These are phyloP conservation scores for Scedosporium boydii DNA, from an alignment of 2,329 filamentous ascomycete species.

Conservation along the genomic window DNA sequence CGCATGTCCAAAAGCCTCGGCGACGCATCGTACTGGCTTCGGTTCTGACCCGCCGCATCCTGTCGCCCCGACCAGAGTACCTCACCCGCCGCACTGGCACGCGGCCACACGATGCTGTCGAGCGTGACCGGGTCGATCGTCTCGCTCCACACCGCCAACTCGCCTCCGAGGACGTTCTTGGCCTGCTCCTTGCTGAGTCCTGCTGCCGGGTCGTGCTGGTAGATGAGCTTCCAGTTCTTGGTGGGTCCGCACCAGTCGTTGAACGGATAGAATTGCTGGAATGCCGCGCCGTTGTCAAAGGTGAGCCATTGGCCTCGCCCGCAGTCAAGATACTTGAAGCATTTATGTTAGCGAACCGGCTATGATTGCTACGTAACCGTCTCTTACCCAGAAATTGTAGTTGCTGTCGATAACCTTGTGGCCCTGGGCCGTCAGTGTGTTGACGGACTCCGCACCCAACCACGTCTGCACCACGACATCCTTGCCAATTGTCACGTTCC, in stretches of 20 bases:
- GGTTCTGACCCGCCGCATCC: constrained; percentile 56
- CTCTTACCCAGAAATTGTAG: constrained; percentile 65
- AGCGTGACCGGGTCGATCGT: constrained; percentile 67
- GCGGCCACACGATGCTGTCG: constrained; percentile 70
- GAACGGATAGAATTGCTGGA: constrained; percentile 55
- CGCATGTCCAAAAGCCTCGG: constrained; percentile 66
- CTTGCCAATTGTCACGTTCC: constrained; percentile 63
- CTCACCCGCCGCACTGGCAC: constrained; percentile 64
- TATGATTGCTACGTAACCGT: too few relatives aligned
- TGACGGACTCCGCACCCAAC: constrained; percentile 55
- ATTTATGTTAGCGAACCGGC: constrained; percentile 12
- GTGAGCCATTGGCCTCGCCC: constrained; percentile 73
- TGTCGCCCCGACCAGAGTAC: constrained; percentile 69
- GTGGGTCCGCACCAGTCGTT: constrained; percentile 70
- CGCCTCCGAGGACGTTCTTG: constrained; percentile 68
- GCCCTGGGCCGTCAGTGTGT: constrained; percentile 49
- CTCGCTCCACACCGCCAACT: constrained; percentile 75
- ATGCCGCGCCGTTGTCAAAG: constrained; percentile 48
- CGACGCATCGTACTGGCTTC: constrained; percentile 60
- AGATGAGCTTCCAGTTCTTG: constrained; percentile 76
- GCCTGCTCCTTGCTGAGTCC: constrained; percentile 52
- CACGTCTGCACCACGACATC: constrained; percentile 74
- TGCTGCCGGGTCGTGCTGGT: constrained; percentile 65
- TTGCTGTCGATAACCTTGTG: constrained; percentile 66
- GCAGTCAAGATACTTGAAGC: constrained; percentile 65